phyloP scores from a whole-genome alignment of 2,329 filamentous ascomycete species.

The Amauroascus niger region DNA sequence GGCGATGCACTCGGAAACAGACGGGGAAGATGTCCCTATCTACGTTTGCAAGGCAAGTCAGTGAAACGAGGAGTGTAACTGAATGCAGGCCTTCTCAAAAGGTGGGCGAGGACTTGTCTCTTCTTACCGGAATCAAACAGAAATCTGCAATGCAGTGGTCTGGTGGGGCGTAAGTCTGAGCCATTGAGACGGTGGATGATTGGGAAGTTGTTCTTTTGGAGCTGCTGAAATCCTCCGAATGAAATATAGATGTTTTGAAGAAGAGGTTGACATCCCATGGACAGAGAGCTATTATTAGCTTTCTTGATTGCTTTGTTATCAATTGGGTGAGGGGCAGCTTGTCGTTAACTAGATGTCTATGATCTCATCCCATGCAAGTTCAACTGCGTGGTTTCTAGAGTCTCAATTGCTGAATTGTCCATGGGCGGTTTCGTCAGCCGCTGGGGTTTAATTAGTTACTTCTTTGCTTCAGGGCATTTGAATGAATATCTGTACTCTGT shows the following conservation, averaged over 20 bases:
- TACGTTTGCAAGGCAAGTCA: conserved; percentile 29
- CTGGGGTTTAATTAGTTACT: too few relatives aligned
- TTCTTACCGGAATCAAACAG: conserved; percentile 66
- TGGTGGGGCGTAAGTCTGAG: conserved; percentile 50
- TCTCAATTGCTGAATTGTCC: too few relatives aligned
- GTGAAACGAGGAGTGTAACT: neutral
- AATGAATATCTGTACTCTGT: too few relatives aligned
- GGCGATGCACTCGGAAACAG: conserved; percentile 74
- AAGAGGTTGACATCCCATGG: neutral
- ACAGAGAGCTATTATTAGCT: neutral
- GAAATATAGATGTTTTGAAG: neutral
- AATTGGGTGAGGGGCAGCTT: neutral
- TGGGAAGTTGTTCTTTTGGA: neutral
- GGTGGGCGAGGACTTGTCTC: conserved; percentile 24
- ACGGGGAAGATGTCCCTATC: conserved; percentile 69
- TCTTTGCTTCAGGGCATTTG: too few relatives aligned
- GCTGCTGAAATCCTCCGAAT: too few relatives aligned
- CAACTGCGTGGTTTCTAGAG: too few relatives aligned
- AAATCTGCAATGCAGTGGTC: conserved; percentile 73
- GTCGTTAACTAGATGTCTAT: neutral
- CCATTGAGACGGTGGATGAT: conserved; percentile 5
- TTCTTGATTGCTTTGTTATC: neutral
- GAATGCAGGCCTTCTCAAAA: neutral
- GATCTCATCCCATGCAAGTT: neutral
- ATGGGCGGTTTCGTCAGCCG: too few relatives aligned